A percentile compares a stretch with the other conserved stretches of the same genome.
phyloP scores from a whole-genome alignment of 331 rosid species.

The Saraca asoca region DNA sequence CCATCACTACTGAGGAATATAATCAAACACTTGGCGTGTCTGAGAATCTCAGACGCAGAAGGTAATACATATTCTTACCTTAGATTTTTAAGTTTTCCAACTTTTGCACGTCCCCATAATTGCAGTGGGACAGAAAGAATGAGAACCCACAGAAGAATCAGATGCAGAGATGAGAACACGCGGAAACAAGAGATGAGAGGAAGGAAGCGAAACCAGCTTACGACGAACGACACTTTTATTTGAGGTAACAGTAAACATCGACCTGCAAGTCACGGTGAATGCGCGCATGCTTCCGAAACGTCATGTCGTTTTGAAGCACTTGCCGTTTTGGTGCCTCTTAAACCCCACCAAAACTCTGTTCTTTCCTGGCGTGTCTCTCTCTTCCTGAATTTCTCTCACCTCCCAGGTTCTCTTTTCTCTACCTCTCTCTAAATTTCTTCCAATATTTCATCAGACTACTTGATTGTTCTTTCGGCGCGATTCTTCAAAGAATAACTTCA shows the following conservation, averaged over 20 bases:
- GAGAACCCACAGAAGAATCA: neutral
- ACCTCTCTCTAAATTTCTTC: slow-evolving; percentile 15
- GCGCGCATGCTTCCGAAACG: neutral
- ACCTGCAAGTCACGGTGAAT: no score
- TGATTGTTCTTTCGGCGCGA: no score
- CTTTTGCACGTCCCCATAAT: neutral
- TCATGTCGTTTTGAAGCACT: slow-evolving; percentile 39
- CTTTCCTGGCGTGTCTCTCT: slow-evolving; percentile 64
- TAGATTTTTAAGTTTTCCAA: neutral
- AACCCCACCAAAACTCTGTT: slow-evolving; percentile 26
- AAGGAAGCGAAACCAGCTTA: neutral
- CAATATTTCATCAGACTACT: no score
- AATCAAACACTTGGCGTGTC: slow-evolving; percentile 33
- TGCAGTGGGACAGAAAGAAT: slow-evolving; percentile 9
- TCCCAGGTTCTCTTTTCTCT: slow-evolving; percentile 63
- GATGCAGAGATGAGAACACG: no score
- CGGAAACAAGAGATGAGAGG: no score
- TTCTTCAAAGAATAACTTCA: no score
- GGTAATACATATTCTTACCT: slow-evolving; percentile 7
- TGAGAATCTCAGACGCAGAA: neutral
- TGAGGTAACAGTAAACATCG: no score
- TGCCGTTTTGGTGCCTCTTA: slow-evolving; percentile 37
- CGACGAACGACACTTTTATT: neutral
- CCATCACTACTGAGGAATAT: slow-evolving; percentile 15
- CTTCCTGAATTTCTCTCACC: slow-evolving; percentile 57